Conservation (phyloP, 1,284 basidiomycete species). For the Blastosporella zonata region DNA sequence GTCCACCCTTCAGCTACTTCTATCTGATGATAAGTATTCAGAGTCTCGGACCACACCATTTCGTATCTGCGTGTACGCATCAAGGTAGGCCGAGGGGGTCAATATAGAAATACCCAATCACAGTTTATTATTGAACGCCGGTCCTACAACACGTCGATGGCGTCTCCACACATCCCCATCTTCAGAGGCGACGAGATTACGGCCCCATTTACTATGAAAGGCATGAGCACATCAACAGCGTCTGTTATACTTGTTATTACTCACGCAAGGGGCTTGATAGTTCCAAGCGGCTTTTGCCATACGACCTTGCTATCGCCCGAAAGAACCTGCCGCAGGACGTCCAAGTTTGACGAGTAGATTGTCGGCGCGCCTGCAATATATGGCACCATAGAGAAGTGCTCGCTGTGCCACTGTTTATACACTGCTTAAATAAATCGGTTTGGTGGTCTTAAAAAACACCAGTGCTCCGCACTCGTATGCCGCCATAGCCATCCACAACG, state of each 20-base stretch:
- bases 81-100: constrained; percentile 7
- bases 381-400: constrained; percentile 44
- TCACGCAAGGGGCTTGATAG: constrained; percentile 30
- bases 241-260: constrained; percentile 1
- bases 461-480: not conserved
- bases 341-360: constrained; percentile 44
- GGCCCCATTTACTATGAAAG: constrained; percentile 40
- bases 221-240: not conserved
- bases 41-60: constrained; percentile 42
- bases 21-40: constrained; percentile 44
- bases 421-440: constrained; percentile 24
- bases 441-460: not conserved
- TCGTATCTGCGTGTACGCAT: constrained; percentile 31
- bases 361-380: constrained; percentile 34
- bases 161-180: constrained; percentile 45
- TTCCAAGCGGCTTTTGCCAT: constrained; percentile 38
- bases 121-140: constrained; percentile 47
- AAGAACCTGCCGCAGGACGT: constrained; percentile 43
- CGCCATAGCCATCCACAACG: not conserved
- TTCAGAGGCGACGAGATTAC: constrained; percentile 37
- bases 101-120: constrained; percentile 18
- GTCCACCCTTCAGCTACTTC: constrained; percentile 37
- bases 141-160: constrained; percentile 44
- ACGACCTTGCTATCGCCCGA: constrained; percentile 34
- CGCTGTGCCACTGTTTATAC: constrained; percentile 33